phyloP scores from a whole-genome alignment of 192 early-diverging fungal genomes.

The Thamnidium elegans region DNA sequence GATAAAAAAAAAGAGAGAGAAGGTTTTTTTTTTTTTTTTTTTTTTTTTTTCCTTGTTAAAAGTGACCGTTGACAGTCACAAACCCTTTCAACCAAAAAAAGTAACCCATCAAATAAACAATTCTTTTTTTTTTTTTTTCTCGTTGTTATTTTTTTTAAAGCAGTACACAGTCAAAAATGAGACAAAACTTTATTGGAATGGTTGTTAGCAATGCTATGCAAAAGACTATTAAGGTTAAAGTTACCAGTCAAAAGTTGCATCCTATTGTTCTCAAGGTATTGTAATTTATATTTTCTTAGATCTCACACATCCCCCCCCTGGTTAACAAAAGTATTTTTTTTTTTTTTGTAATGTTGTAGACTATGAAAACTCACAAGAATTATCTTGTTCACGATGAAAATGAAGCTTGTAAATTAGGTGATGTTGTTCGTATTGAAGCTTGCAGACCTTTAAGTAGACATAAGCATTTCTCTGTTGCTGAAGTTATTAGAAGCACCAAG shows the following conservation, averaged over 20 bases:
- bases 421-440: constrained; percentile 89
- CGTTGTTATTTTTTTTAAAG: not conserved
- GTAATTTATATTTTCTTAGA: not conserved
- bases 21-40: not conserved
- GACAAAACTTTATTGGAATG: constrained; percentile 80
- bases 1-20: not conserved
- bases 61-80: not conserved
- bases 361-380: constrained; percentile 78
- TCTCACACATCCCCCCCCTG: no score
- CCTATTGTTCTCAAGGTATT: constrained; percentile 83
- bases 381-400: constrained; percentile 87
- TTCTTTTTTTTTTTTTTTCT: not conserved
- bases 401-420: constrained; percentile 78
- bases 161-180: constrained; percentile 41
- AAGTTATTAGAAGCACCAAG: constrained; percentile 53
- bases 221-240: constrained; percentile 89
- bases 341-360: constrained; percentile 41
- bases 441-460: constrained; percentile 83
- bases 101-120: constrained; percentile 9
- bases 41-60: not conserved
- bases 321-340: not conserved
- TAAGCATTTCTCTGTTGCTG: constrained; percentile 88
- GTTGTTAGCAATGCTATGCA: constrained; percentile 86
- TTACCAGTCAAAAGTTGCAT: constrained; percentile 72
- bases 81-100: not conserved